Conservation (phyloP, 2,329 filamentous ascomycete species). For the Beauveria sp. region DNA sequence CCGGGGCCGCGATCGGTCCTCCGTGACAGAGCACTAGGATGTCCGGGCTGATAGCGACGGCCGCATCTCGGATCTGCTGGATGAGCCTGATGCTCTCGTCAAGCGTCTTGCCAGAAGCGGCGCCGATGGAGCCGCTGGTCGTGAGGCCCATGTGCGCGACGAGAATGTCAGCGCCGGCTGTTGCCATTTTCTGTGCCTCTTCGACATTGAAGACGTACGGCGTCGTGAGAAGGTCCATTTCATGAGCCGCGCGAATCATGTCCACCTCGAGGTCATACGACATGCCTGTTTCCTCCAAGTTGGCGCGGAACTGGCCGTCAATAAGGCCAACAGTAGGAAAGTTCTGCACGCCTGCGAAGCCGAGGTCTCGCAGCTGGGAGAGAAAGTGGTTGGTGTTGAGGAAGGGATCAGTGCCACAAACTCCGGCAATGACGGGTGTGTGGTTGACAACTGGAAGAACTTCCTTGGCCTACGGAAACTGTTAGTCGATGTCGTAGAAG, state of each 20-base stretch:
- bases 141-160: slow-evolving; percentile 65
- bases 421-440: slow-evolving; percentile 61
- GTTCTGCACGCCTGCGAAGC: slow-evolving; percentile 65
- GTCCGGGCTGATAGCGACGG: slow-evolving; percentile 45
- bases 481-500: not conserved
- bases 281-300: slow-evolving; percentile 68
- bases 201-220: slow-evolving; percentile 62
- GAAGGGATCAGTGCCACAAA: slow-evolving; percentile 66
- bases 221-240: slow-evolving; percentile 56
- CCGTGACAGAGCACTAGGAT: slow-evolving; percentile 65
- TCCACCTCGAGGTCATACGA: slow-evolving; percentile 59
- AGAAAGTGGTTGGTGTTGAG: slow-evolving; percentile 54
- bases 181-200: slow-evolving; percentile 54
- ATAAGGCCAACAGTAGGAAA: slow-evolving; percentile 67
- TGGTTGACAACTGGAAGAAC: slow-evolving; percentile 56
- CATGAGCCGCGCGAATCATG: slow-evolving; percentile 53
- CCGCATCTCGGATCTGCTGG: slow-evolving; percentile 57
- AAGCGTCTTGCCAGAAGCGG: slow-evolving; percentile 50
- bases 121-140: slow-evolving; percentile 57
- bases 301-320: slow-evolving; percentile 58
- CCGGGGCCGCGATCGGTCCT: slow-evolving; percentile 56
- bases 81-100: slow-evolving; percentile 57
- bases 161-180: slow-evolving; percentile 58
- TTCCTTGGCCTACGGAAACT: slow-evolving; percentile 44
- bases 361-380: slow-evolving; percentile 49